Percentiles rank a stretch among this genome's conserved stretches.
Evolutionary conservation across 139 green algal species (phyloP).

Genomic region (Micractinium sp.): DNA sequence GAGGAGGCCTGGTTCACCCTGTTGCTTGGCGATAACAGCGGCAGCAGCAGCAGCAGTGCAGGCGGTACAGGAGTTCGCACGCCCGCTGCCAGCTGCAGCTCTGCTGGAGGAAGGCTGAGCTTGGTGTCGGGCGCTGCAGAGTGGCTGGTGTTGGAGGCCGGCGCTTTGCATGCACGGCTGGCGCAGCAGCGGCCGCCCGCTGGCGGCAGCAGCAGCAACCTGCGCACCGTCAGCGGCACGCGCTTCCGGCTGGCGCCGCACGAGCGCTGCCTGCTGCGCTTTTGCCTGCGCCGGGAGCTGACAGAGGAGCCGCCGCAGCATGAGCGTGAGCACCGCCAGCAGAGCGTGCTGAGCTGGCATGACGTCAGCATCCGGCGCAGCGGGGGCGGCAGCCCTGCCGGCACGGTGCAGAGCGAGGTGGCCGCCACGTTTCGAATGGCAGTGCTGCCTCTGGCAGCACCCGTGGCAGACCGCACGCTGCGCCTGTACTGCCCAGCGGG

Average conservation of each 20-base stretch:
- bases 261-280: slow-evolving; percentile 22
- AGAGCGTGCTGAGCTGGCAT: not conserved
- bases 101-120: not conserved
- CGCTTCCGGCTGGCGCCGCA: slow-evolving; percentile 4
- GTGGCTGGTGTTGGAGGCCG: not conserved
- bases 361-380: not conserved
- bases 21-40: not conserved
- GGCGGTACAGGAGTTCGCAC: not conserved
- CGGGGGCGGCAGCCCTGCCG: too few species aligned
- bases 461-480: not conserved
- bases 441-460: not conserved
- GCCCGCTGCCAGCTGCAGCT: too few species aligned
- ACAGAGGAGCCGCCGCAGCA: not conserved
- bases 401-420: not conserved
- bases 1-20: not conserved
- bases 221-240: not conserved
- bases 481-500: slow-evolving; percentile 19
- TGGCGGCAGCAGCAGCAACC: too few species aligned
- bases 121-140: not conserved
- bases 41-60: not conserved
- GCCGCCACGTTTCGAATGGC: not conserved
- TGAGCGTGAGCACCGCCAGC: not conserved
- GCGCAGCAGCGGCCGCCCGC: not conserved
- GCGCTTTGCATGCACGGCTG: not conserved
- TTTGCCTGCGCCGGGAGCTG: not conserved